A percentile compares a stretch with the other conserved stretches of the same genome.
Evolutionary conservation across 108 stramenopile species (phyloP).

Genomic region (Fragilariopsis cylindrus): DNA sequence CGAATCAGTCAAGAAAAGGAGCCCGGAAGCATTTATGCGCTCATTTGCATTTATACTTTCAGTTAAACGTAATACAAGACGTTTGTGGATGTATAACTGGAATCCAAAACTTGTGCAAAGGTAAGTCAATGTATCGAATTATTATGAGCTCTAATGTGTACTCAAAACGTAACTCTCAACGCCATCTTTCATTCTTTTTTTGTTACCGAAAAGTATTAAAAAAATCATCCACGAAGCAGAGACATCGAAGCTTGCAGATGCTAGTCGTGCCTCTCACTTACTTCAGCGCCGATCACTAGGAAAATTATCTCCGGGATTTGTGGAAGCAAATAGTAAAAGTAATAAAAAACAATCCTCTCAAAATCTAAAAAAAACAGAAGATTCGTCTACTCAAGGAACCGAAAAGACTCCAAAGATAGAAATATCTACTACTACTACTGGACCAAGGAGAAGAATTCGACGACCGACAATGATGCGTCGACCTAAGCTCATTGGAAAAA

Average conservation of each 20-base stretch:
- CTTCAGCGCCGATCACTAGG: conserved; percentile 19
- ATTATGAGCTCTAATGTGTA: background rate
- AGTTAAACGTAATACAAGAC: conserved; percentile 40
- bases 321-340: background rate
- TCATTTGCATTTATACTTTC: conserved; percentile 54
- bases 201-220: background rate
- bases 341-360: background rate
- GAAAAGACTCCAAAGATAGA: background rate
- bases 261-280: background rate
- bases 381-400: conserved; percentile 2
- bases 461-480: conserved; percentile 64
- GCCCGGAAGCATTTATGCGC: conserved; percentile 36
- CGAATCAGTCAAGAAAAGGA: conserved; percentile 27
- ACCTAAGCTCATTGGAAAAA: conserved; percentile 78
- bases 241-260: background rate
- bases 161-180: background rate
- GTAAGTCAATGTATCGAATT: conserved; percentile 18
- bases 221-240: conserved; percentile 12
- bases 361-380: background rate
- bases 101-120: conserved; percentile 36
- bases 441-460: conserved; percentile 36
- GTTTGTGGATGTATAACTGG: conserved; percentile 51
- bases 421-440: background rate
- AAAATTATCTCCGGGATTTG: conserved; percentile 11
- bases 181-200: background rate